phyloP scores from a whole-genome alignment of 306 rosid genomes.

The Ormosia semicastrata region DNA sequence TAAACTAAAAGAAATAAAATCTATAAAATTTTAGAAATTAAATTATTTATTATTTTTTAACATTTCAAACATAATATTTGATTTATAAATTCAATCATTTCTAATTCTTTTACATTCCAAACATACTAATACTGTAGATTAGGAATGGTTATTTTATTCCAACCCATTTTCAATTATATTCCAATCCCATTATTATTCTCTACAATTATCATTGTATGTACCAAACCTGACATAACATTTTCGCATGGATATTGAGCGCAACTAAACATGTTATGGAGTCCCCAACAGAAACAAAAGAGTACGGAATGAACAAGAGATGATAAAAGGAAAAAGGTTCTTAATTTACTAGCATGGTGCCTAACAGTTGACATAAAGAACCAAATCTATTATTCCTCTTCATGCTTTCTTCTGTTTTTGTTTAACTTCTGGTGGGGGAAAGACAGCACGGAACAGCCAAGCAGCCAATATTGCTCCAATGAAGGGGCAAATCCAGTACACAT shows the following conservation, averaged over 20 bases:
- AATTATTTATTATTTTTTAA: too few species aligned
- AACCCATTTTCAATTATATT: too few species aligned
- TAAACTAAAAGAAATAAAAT: too few species aligned
- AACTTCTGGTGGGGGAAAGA: slow-evolving; percentile 49
- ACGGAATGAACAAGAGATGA: neutral
- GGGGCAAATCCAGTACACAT: slow-evolving; percentile 84
- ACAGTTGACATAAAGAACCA: neutral
- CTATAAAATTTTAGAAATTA: too few species aligned
- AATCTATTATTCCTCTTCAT: slow-evolving; percentile 26
- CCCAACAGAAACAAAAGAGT: neutral
- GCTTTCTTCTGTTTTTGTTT: slow-evolving; percentile 63
- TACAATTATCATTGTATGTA: neutral
- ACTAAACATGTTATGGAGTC: neutral
- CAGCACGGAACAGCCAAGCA: slow-evolving; percentile 65
- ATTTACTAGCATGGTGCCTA: neutral
- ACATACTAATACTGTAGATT: too few species aligned
- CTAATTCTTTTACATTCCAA: too few species aligned
- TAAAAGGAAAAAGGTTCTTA: neutral
- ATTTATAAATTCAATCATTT: too few species aligned
- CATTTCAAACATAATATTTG: too few species aligned
- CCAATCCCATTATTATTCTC: too few species aligned
- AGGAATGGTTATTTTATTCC: too few species aligned
- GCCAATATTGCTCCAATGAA: slow-evolving; percentile 75
- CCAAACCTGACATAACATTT: neutral
- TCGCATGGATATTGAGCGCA: neutral